A percentile compares a stretch with the other conserved stretches of the same genome.
phyloP scores from a whole-genome alignment of 2,329 filamentous ascomycete genomes.

The Sordariomycetes sp. region DNA sequence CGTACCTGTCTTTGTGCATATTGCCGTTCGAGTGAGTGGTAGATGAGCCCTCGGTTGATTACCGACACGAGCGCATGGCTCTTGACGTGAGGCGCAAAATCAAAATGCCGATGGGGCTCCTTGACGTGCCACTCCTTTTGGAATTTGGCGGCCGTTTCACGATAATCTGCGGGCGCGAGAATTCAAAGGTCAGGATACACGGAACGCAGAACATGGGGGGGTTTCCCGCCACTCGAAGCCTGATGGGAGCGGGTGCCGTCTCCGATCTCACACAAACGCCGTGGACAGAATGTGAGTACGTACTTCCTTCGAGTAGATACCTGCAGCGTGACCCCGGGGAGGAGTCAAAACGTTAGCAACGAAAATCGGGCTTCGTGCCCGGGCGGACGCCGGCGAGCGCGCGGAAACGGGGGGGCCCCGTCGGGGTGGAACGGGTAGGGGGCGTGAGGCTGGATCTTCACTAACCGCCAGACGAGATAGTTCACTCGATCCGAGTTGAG shows the following conservation, averaged over 20 bases:
- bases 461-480: slow-evolving; percentile 62
- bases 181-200: neutral
- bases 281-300: slow-evolving; percentile 19
- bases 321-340: slow-evolving; percentile 20
- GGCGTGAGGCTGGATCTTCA: slow-evolving; percentile 14
- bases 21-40: slow-evolving; percentile 48
- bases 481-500: slow-evolving; percentile 59
- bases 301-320: slow-evolving; percentile 54
- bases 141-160: slow-evolving; percentile 56
- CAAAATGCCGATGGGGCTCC: slow-evolving; percentile 50
- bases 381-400: slow-evolving; percentile 1
- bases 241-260: neutral
- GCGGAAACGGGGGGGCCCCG: slow-evolving; percentile 9
- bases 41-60: slow-evolving; percentile 53
- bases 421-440: slow-evolving; percentile 11
- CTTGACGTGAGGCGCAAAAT: slow-evolving; percentile 55
- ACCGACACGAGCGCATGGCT: slow-evolving; percentile 52
- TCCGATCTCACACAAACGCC: slow-evolving; percentile 7
- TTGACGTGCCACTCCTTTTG: slow-evolving; percentile 58
- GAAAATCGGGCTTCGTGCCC: neutral
- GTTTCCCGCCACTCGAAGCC: neutral
- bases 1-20: slow-evolving; percentile 39
- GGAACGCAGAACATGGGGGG: neutral
- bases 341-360: slow-evolving; percentile 6
- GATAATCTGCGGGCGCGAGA: slow-evolving; percentile 40